These are phyloP conservation scores for Bromus sterilis DNA, from an alignment of 176 grass and related monocot genomes.

Conservation along the genomic window DNA sequence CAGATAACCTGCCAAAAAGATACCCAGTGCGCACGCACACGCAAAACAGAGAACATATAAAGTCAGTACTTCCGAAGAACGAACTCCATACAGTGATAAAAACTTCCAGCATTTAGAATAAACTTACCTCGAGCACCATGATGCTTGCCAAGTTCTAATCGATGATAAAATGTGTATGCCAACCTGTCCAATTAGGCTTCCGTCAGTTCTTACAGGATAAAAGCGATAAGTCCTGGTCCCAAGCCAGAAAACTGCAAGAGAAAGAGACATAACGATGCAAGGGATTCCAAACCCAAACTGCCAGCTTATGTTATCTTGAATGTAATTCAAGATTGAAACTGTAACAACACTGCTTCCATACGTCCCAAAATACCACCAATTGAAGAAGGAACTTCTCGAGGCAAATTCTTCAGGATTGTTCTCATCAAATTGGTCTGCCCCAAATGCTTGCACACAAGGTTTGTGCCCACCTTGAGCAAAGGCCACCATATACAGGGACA, in stretches of 20 bases:
- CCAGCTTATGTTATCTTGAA: slow-evolving; percentile 43
- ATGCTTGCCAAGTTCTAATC: neutral
- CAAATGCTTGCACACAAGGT: slow-evolving; percentile 56
- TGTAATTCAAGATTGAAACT: slow-evolving; percentile 38
- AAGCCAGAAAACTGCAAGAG: slow-evolving; percentile 40
- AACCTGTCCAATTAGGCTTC: neutral
- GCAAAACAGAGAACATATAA: neutral
- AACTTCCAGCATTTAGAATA: neutral
- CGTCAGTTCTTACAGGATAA: slow-evolving; percentile 8
- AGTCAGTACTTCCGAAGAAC: neutral
- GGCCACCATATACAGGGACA: slow-evolving; percentile 40
- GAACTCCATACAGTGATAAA: neutral
- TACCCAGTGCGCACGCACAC: neutral
- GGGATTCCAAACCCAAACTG: slow-evolving; percentile 48
- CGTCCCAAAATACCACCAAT: slow-evolving; percentile 58
- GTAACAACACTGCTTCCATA: slow-evolving; percentile 21
- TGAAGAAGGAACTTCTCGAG: slow-evolving; percentile 51
- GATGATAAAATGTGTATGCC: slow-evolving; percentile 2
- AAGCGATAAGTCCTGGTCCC: slow-evolving; percentile 32
- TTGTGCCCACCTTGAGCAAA: slow-evolving; percentile 53
- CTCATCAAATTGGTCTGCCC: slow-evolving; percentile 56
- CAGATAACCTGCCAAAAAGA: slow-evolving; percentile 18
- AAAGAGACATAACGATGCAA: slow-evolving; percentile 31
- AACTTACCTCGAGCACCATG: slow-evolving; percentile 5
- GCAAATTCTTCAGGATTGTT: slow-evolving; percentile 33